Percentiles rank a stretch among this genome's conserved stretches.
These are phyloP conservation scores for Saccharomycopsis synnaedendra DNA, from an alignment of 805 yeast genomes.

Conservation along the genomic window DNA sequence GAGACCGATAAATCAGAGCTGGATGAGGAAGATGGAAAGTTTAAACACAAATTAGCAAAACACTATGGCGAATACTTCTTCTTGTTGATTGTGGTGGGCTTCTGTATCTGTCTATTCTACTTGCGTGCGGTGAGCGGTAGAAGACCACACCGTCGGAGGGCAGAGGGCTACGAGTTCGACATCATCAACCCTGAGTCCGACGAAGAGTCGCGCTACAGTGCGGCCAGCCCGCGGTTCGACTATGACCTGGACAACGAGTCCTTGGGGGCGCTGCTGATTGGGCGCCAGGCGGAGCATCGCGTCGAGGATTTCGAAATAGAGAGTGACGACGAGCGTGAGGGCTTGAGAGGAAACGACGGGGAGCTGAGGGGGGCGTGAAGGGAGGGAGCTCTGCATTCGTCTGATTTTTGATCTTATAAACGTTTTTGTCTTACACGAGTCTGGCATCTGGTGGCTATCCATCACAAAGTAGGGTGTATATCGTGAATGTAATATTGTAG, in stretches of 20 bases:
- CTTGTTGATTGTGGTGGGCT: slow-evolving; percentile 48
- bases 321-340: slow-evolving; percentile 8
- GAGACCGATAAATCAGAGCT: neutral
- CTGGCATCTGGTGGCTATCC: too few relatives aligned
- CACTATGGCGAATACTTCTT: slow-evolving; percentile 54
- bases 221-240: slow-evolving; percentile 13
- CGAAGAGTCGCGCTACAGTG: slow-evolving; percentile 19
- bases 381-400: too few relatives aligned
- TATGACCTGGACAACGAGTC: slow-evolving; percentile 16
- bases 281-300: neutral
- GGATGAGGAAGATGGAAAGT: slow-evolving; percentile 22
- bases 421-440: too few relatives aligned
- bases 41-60: slow-evolving; percentile 25
- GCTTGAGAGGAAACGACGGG: too few relatives aligned
- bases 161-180: slow-evolving; percentile 67
- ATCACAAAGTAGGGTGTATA: too few relatives aligned
- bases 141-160: slow-evolving; percentile 40
- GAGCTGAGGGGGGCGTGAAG: too few relatives aligned
- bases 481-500: too few relatives aligned
- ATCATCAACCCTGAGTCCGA: slow-evolving; percentile 55
- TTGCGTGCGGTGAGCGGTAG: slow-evolving; percentile 32
- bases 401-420: too few relatives aligned
- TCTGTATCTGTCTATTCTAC: slow-evolving; percentile 32
- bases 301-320: slow-evolving; percentile 15
- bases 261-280: neutral